A percentile compares a stretch with the other conserved stretches of the same genome.
Evolutionary conservation across 2,329 filamentous ascomycete species (phyloP).

Genomic region (Zymoseptoria ardabiliae): DNA sequence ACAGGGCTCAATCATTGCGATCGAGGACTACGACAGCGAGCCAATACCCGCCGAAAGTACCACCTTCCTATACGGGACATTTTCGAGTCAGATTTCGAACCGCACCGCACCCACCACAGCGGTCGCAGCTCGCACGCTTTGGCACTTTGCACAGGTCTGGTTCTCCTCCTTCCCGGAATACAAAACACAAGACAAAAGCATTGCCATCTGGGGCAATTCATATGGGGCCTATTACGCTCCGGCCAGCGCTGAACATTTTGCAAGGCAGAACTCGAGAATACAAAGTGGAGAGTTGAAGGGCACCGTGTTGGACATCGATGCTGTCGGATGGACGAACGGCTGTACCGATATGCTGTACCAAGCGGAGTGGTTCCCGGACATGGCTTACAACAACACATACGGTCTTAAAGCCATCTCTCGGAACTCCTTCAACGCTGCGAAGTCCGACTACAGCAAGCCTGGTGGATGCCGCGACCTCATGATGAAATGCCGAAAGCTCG

Average conservation of each 20-base stretch:
- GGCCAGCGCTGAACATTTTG: slow-evolving; percentile 48
- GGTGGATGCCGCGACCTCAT: slow-evolving; percentile 47
- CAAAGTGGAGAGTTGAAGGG: slow-evolving; percentile 25
- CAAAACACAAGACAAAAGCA: slow-evolving; percentile 9
- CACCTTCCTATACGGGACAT: slow-evolving; percentile 19
- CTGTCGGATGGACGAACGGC: slow-evolving; percentile 63
- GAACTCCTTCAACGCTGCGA: slow-evolving; percentile 28
- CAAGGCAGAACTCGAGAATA: slow-evolving; percentile 53
- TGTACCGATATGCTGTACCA: slow-evolving; percentile 58
- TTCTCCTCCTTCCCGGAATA: slow-evolving; percentile 17
- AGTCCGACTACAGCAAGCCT: slow-evolving; percentile 39
- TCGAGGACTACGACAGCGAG: slow-evolving; percentile 9
- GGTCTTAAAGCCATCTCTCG: slow-evolving; percentile 49
- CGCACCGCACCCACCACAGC: slow-evolving; percentile 13
- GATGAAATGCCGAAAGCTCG: slow-evolving; percentile 43
- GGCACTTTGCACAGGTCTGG: slow-evolving; percentile 55
- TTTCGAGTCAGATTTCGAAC: slow-evolving; percentile 10
- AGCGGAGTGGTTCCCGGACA: slow-evolving; percentile 47
- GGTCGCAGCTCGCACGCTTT: slow-evolving; percentile 40
- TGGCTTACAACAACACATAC: slow-evolving; percentile 58
- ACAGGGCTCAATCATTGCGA: slow-evolving; percentile 24
- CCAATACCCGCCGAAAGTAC: slow-evolving; percentile 13
- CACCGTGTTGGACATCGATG: slow-evolving; percentile 50
- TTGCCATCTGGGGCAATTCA: slow-evolving; percentile 19
- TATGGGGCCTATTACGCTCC: slow-evolving; percentile 56